Conservation (phyloP, 73 alveolate species). For the Tetrahymena elliotti region DNA sequence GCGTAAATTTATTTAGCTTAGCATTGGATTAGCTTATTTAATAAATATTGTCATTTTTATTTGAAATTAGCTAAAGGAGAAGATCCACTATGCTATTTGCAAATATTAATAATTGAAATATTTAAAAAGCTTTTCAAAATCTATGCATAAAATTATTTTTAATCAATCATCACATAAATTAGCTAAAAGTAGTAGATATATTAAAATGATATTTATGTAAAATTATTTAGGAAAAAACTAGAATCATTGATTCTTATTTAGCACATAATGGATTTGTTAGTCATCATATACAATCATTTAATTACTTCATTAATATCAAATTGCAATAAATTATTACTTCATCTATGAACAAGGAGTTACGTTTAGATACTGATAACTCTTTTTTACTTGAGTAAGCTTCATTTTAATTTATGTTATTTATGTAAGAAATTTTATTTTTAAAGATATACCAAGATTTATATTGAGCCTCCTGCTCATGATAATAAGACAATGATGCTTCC, state of each 20-base stretch:
- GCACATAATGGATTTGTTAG: background rate
- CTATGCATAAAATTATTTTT: too few species aligned
- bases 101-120: too few species aligned
- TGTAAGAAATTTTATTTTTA: background rate
- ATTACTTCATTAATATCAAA: background rate
- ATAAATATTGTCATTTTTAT: too few species aligned
- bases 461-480: background rate
- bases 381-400: background rate
- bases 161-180: too few species aligned
- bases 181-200: background rate
- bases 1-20: background rate
- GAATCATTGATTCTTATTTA: background rate
- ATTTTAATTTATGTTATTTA: background rate
- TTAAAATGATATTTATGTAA: background rate
- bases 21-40: background rate
- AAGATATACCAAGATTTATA: background rate
- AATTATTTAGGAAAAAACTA: background rate
- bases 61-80: background rate
- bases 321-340: background rate
- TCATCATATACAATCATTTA: background rate
- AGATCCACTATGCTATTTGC: too few species aligned
- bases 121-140: background rate
- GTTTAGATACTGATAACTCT: background rate
- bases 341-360: background rate
- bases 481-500: slow-evolving; percentile 5